Base-by-base conservation (phyloP, 345 rosid genomes). In the Aethionema arabicum region DNA sequence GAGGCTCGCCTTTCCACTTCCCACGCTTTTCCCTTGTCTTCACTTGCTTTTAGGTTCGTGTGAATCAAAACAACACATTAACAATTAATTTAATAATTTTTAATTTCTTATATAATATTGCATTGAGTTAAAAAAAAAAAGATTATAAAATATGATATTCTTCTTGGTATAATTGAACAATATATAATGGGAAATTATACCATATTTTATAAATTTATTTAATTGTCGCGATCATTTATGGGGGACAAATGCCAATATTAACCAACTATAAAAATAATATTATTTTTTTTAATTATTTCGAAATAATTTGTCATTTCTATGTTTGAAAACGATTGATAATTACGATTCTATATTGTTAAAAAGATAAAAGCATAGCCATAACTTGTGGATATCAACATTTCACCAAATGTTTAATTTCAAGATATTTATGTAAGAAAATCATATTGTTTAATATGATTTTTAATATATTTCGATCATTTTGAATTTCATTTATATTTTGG, bases 261-360 rank as follows among this genome's bases (percentile, higher is more conserved):
- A 6, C 50, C 21, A 31, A 43, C 10, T 3, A 21, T 21, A 14
- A 58, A 54, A 43, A 15, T 15, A 45, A 36, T 59, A 36, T 59
- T 2, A 16, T 3, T 21, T 16, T 13, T 50, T 63, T 4, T 35
- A 7, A 41, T 51, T 30, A 42, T 13, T 57, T 15, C 47, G 38
- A 61, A 31, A 52, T 49, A 11, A 40, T 35, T 21, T 63, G 59
- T 63, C 59, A 63, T 32, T 41, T 32, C 52, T 32, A 32, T 63
- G 27, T 13, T 51, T 15, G 58, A 63, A 50, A 51, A 63, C 21
- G 41, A 50, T 63, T 31, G 67, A 51, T 40, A 50, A 50, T 8
- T 35, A 50, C 32, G 30, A 40, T n/a, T 62, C 27, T 21, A 21
- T 21, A 21, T 21, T 1, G 27, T 21, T 21, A 21, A 21, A 21